These are phyloP conservation scores for Amoebophrya sp. DNA, from an alignment of 169 alveolate genomes.

Conservation along the genomic window DNA sequence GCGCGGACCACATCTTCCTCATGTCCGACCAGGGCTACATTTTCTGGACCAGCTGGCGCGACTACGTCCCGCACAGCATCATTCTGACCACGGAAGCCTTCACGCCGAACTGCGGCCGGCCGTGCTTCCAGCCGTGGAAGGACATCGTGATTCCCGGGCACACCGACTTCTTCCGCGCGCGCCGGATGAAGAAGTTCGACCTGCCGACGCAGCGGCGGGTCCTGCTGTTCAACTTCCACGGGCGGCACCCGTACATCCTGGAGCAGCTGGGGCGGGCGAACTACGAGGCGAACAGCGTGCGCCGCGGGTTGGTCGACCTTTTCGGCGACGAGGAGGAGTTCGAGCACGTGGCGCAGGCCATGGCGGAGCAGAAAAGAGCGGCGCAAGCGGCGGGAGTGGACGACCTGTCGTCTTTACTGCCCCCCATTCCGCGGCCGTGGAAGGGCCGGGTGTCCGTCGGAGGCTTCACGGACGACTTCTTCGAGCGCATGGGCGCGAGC, in stretches of 20 bases:
- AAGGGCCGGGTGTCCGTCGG: neutral
- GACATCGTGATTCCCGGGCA: neutral
- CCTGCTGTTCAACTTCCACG: neutral
- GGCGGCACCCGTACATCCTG: neutral
- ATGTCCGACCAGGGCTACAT: neutral
- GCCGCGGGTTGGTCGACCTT: neutral
- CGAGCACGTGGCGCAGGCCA: neutral
- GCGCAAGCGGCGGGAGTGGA: neutral
- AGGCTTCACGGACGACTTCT: neutral
- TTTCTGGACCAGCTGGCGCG: neutral
- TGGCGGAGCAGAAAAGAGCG: neutral
- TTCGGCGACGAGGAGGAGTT: neutral
- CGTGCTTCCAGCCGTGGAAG: neutral
- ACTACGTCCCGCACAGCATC: neutral
- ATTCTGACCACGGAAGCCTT: neutral
- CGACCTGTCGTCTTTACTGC: neutral
- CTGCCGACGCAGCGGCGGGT: neutral
- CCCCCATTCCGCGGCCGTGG: neutral
- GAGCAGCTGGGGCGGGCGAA: neutral
- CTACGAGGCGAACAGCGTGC: neutral
- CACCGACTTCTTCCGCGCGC: neutral
- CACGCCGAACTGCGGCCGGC: neutral
- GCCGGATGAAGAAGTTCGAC: neutral
- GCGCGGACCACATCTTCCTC: neutral
- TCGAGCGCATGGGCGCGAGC: neutral